phyloP scores from a whole-genome alignment of 176 grass and related monocot species.

The Echinochloa phyllopogon region DNA sequence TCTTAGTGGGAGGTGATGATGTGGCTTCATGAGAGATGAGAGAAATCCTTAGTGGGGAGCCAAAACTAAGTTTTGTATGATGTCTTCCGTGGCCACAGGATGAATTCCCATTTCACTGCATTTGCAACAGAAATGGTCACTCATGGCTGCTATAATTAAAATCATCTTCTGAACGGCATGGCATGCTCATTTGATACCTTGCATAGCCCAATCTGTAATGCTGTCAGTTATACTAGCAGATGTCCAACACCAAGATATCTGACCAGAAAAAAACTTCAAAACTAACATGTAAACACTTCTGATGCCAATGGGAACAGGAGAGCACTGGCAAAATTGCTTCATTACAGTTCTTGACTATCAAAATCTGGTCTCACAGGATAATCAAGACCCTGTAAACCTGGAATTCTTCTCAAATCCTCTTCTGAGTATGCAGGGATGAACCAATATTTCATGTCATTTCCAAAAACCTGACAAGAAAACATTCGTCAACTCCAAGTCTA shows the following conservation, averaged over 20 bases:
- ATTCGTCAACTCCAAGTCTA: neutral
- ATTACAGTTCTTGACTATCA: conserved; percentile 62
- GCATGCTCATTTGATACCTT: conserved; percentile 1
- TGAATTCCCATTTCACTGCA: neutral
- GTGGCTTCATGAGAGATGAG: too few relatives aligned
- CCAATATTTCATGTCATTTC: conserved; percentile 86
- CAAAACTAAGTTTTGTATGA: too few relatives aligned
- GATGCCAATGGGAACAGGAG: neutral
- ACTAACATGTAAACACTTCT: conserved; percentile 1
- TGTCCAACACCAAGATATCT: neutral
- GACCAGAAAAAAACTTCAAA: neutral
- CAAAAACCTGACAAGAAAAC: conserved; percentile 72
- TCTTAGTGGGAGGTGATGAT: too few relatives aligned
- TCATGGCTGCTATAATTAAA: neutral
- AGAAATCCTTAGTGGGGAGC: too few relatives aligned
- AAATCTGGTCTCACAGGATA: conserved; percentile 84
- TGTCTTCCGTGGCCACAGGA: neutral
- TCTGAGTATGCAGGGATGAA: conserved; percentile 90
- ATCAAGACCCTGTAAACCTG: conserved; percentile 79
- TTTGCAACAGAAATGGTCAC: neutral
- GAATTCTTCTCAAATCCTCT: conserved; percentile 88
- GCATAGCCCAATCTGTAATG: conserved; percentile 25
- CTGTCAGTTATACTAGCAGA: neutral
- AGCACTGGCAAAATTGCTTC: neutral
- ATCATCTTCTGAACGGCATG: neutral